Percentiles rank a stretch among this genome's conserved stretches.
Evolutionary conservation across 2,329 filamentous ascomycete genomes (phyloP).

Genomic region (Ceratocystis albifundus): DNA sequence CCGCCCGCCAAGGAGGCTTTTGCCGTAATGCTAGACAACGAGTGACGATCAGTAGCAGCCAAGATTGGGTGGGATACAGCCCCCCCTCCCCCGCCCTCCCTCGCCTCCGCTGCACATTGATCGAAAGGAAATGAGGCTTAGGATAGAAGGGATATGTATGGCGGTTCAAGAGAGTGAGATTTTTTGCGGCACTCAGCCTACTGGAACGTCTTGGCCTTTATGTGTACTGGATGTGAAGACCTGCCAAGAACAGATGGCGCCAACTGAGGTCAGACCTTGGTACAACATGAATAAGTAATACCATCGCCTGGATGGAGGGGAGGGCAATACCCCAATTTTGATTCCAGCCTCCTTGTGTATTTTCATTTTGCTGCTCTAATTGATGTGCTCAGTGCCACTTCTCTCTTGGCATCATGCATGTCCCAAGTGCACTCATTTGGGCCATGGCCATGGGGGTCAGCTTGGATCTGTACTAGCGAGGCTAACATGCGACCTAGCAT

Average conservation of each 20-base stretch:
- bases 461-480: neutral
- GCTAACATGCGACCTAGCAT: neutral
- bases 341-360: neutral
- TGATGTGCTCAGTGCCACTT: neutral
- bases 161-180: neutral
- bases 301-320: neutral
- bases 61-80: neutral
- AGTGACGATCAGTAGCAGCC: neutral
- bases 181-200: neutral
- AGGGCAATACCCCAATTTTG: no score
- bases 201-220: neutral
- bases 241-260: slow-evolving; percentile 9
- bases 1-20: neutral
- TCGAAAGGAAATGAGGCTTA: no score
- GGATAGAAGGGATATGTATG: no score
- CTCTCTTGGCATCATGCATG: neutral
- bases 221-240: neutral
- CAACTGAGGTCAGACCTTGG: neutral
- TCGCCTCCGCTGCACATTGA: no score
- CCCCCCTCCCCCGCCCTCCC: neutral
- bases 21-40: neutral
- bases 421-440: neutral
- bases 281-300: neutral
- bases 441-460: neutral
- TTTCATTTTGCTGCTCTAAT: neutral